Percentiles rank a stretch among this genome's conserved stretches.
Conservation (phyloP, 2,329 filamentous ascomycete species). For the Tetracladium maxilliforme region DNA sequence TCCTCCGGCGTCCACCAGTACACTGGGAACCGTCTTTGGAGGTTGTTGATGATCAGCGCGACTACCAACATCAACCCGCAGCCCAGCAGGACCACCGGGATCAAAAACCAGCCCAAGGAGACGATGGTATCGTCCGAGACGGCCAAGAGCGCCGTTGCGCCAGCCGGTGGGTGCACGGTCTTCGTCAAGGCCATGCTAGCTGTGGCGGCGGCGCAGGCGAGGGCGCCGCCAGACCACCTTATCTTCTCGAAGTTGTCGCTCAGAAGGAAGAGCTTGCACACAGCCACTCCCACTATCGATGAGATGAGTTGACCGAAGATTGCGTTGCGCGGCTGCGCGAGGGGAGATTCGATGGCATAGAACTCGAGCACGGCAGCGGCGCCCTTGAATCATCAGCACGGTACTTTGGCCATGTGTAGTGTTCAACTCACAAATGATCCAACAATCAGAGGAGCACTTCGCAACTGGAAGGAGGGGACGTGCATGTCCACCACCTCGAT, state of each 20-base stretch:
- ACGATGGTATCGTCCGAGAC: conserved; percentile 40
- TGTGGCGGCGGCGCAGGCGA: conserved; percentile 49
- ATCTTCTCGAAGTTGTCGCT: conserved; percentile 29
- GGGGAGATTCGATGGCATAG: conserved; percentile 54
- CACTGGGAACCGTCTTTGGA: conserved; percentile 45
- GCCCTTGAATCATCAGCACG: conserved; percentile 28
- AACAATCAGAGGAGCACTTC: conserved; percentile 44
- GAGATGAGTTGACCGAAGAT: conserved; percentile 53
- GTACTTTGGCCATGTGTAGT: conserved; percentile 3
- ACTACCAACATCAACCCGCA: conserved; percentile 43
- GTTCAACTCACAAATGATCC: conserved; percentile 48
- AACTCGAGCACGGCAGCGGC: conserved; percentile 66
- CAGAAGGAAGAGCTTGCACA: conserved; percentile 51
- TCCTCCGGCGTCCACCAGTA: conserved; percentile 53
- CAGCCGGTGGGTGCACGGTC: conserved; percentile 60
- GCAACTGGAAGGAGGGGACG: conserved; percentile 35
- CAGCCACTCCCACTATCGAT: conserved; percentile 40
- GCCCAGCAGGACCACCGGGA: conserved; percentile 48
- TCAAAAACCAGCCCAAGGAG: conserved; percentile 50
- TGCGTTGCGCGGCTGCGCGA: conserved; percentile 59
- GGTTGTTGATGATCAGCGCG: conserved; percentile 54
- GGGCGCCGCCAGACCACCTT: conserved; percentile 48
- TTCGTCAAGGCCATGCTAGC: conserved; percentile 54
- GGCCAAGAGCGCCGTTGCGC: conserved; percentile 58
- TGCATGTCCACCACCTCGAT: conserved; percentile 41